phyloP scores from a whole-genome alignment of 73 alveolate species.

The Paramecium primaurelia region DNA sequence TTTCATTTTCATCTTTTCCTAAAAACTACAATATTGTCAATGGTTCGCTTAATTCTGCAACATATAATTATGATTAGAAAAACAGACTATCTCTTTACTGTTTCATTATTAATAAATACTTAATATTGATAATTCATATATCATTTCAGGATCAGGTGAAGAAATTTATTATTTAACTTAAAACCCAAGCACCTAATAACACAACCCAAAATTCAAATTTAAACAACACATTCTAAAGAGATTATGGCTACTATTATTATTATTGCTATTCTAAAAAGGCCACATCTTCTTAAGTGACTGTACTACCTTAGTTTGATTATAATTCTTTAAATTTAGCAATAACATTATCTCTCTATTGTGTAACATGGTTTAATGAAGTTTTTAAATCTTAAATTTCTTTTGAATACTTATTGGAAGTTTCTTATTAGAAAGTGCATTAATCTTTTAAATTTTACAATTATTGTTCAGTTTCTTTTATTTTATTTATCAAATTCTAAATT shows the following conservation, averaged over 20 bases:
- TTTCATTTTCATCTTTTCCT: not conserved
- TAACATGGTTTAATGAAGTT: not conserved
- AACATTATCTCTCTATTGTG: not conserved
- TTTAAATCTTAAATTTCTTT: not conserved
- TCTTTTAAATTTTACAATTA: not conserved
- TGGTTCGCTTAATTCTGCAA: not conserved
- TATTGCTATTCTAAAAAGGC: not conserved
- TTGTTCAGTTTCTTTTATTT: not conserved
- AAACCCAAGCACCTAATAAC: not conserved
- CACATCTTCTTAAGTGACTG: not conserved
- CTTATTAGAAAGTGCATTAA: not conserved
- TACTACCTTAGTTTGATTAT: not conserved
- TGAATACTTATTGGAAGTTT: not conserved
- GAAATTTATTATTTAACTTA: not conserved
- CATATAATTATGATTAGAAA: not conserved
- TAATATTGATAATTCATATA: not conserved
- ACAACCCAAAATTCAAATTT: constrained; percentile 8
- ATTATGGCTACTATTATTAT: not conserved
- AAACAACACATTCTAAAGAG: not conserved
- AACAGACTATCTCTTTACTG: constrained; percentile 20
- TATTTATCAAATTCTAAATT: not conserved
- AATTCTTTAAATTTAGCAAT: not conserved
- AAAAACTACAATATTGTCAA: not conserved
- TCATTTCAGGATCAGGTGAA: not conserved
- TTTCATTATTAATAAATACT: constrained; percentile 4